Percentiles rank a stretch among this genome's conserved stretches.
Evolutionary conservation across 1,284 basidiomycete species (phyloP).

Genomic region (Pulchroboletus neoregius): DNA sequence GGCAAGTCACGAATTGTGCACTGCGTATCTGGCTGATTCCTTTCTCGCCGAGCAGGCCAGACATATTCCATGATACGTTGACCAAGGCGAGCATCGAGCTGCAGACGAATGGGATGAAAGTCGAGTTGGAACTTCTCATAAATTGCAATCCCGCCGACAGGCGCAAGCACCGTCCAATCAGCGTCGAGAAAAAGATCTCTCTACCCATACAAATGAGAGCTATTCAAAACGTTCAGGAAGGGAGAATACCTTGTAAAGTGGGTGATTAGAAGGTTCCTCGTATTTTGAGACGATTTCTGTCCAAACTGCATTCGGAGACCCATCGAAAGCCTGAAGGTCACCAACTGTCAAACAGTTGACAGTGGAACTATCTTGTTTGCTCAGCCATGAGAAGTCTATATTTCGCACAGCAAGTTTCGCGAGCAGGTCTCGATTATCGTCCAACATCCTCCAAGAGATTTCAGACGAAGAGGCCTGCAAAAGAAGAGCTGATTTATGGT

Average conservation of each 20-base stretch:
- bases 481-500: constrained; percentile 79
- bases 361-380: constrained; percentile 85
- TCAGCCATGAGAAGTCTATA: constrained; percentile 82
- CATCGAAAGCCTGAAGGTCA: constrained; percentile 86
- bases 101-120: constrained; percentile 84
- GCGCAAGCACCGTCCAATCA: constrained; percentile 78
- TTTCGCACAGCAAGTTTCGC: constrained; percentile 83
- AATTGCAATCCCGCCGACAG: constrained; percentile 92
- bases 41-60: constrained; percentile 63
- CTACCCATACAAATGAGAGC: constrained; percentile 36
- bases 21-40: constrained; percentile 29
- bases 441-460: constrained; percentile 94
- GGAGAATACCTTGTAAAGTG: constrained; percentile 57
- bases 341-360: constrained; percentile 76
- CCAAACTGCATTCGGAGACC: constrained; percentile 80
- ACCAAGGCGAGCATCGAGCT: constrained; percentile 83
- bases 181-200: constrained; percentile 64
- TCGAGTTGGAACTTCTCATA: constrained; percentile 81
- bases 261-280: constrained; percentile 63
- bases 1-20: constrained; percentile 17
- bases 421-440: constrained; percentile 68
- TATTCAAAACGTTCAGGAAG: background rate
- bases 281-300: constrained; percentile 84
- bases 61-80: constrained; percentile 87
- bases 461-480: constrained; percentile 82